phyloP scores from a whole-genome alignment of 306 rosid species.

The Lupinus albus region DNA sequence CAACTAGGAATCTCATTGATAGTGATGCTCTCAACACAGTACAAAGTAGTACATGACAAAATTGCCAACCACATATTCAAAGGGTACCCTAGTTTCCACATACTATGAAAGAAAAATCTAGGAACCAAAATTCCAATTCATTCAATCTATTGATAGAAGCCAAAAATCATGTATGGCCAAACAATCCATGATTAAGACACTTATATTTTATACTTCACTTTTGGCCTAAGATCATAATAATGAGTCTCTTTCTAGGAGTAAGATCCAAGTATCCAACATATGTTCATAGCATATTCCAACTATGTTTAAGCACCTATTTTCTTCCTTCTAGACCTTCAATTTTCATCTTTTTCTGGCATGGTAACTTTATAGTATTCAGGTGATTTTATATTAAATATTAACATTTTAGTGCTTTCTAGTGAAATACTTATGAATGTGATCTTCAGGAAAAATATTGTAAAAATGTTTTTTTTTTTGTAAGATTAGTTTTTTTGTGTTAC shows the following conservation, averaged over 20 bases:
- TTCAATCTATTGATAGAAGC: conserved; percentile 21
- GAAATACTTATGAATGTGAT: too few relatives aligned
- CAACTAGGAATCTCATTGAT: neutral
- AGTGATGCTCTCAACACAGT: neutral
- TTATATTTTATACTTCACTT: neutral
- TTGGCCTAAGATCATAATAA: neutral
- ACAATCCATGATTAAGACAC: neutral
- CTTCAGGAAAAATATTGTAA: too few relatives aligned
- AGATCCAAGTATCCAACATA: neutral
- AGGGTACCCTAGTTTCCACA: too few relatives aligned
- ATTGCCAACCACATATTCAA: neutral
- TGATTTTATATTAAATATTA: too few relatives aligned
- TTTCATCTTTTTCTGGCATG: too few relatives aligned
- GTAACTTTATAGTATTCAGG: too few relatives aligned
- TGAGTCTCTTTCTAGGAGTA: neutral
- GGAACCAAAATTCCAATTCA: neutral
- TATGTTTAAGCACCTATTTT: too few relatives aligned
- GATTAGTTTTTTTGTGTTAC: too few relatives aligned
- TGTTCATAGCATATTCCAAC: neutral
- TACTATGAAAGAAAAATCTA: too few relatives aligned
- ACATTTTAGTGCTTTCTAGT: too few relatives aligned
- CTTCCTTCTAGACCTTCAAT: too few relatives aligned
- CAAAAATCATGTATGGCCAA: conserved; percentile 8
- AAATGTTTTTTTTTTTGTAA: too few relatives aligned
- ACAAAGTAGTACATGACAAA: conserved; percentile 16